These are phyloP conservation scores for Corylus avellana DNA, from an alignment of 306 rosid genomes.

Conservation along the genomic window DNA sequence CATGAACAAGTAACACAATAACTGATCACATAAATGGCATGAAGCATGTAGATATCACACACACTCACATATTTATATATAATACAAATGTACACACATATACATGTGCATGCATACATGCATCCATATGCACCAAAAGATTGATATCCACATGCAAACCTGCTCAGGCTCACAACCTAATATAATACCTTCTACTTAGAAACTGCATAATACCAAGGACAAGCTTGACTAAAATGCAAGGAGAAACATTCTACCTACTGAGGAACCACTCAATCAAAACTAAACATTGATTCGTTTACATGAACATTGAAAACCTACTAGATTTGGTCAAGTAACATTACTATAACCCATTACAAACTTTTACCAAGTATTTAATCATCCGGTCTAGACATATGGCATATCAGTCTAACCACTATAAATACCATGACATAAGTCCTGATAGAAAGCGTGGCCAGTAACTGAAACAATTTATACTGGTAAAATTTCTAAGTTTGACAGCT, in stretches of 20 bases:
- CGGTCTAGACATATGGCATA: background rate
- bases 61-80: too few relatives aligned
- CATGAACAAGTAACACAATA: slow-evolving; percentile 32
- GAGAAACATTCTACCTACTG: background rate
- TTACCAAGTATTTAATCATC: background rate
- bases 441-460: background rate
- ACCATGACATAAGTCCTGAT: background rate
- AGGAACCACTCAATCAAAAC: background rate
- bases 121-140: background rate
- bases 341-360: background rate
- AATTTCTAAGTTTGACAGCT: background rate
- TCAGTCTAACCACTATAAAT: background rate
- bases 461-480: background rate
- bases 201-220: background rate
- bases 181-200: background rate
- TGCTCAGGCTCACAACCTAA: background rate
- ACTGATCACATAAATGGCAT: slow-evolving; percentile 9
- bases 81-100: too few relatives aligned
- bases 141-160: background rate
- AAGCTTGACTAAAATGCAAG: background rate
- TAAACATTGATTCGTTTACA: background rate
- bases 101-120: background rate
- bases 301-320: background rate
- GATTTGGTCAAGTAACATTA: background rate
- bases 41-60: background rate